Evolutionary conservation across 106 monocot genomes (phyloP), one percentile per base, ranked within the genome.

Genomic region (Posidonia australis): DNA sequence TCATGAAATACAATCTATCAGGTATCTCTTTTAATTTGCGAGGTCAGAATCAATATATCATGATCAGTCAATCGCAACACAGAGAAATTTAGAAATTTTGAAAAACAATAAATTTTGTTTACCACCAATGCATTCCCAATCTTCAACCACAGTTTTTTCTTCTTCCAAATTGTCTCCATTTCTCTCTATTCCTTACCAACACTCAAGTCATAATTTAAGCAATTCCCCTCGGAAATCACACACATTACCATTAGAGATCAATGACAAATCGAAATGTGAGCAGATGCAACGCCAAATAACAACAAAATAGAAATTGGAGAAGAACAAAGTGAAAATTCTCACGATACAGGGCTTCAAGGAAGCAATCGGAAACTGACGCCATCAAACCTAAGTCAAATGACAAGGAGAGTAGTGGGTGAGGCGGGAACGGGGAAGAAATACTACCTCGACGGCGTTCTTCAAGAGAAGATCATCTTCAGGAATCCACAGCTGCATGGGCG

Each of bases 401-500:
- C 5, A 17, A 17, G 18, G 13, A 17, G 3, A 3, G 49, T 12
- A 7, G 36, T 4, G 52, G 22, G 6, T 9, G 27, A 28, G 22
- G 57, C 3, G 57, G 25, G 14, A 1, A 19, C 22, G 17, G 17
- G 36, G 29, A 60, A 9, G 36, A 29, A n/a, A 16, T 0, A n/a
- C 17, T 68, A 92, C 91, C 79, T 92, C 91, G 10, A 92, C 72
- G 64, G 86, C 86, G 63, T 84, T 92, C 72, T 84, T 92, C 10
- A 92, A 77, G 27, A 86, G 74, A 63, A 82, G 63, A 67, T 92
- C 91, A 66, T 92, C 91, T 62, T 86, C 83, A 0, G 79, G 77
- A 28, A 73, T 77, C 91, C 91, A 92, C 14, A 71, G 76, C 6
- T 76, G 55, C 24, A 59, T 27, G 23, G 79, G 44, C 42, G 82